Conservation (phyloP, 352 stramenopile genomes). For the Blastocystis sp. region DNA sequence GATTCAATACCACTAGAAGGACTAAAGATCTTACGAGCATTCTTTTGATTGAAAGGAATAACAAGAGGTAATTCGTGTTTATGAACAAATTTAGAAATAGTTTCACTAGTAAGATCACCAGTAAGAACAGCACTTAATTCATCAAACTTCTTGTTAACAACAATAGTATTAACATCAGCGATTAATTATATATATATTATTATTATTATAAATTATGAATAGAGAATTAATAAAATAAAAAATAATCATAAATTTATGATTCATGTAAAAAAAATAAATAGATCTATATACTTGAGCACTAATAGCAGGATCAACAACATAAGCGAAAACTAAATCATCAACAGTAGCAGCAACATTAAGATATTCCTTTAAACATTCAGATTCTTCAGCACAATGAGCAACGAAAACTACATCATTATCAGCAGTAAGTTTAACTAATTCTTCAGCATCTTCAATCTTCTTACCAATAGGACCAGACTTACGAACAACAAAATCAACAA, state of each 20-base stretch:
- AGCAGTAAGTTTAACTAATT: conserved; percentile 57
- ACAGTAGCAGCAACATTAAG: conserved; percentile 55
- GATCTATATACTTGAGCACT: too few relatives aligned
- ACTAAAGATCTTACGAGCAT: conserved; percentile 67
- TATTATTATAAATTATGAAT: too few relatives aligned
- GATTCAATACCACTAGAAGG: conserved; percentile 53
- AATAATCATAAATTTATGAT: too few relatives aligned
- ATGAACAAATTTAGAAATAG: conserved; percentile 52
- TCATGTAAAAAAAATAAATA: too few relatives aligned
- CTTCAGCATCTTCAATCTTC: conserved; percentile 53
- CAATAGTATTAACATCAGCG: conserved; percentile 52
- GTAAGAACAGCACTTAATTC: too few relatives aligned
- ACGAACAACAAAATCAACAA: conserved; percentile 49
- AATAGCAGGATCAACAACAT: conserved; percentile 52
- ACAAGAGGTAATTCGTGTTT: conserved; percentile 63
- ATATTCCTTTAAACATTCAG: conserved; percentile 53
- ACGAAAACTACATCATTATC: conserved; percentile 61
- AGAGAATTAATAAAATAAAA: too few relatives aligned
- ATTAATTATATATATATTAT: too few relatives aligned
- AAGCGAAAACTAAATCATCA: conserved; percentile 55
- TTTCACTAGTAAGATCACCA: too few relatives aligned
- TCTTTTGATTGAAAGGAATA: conserved; percentile 64
- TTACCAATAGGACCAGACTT: conserved; percentile 65
- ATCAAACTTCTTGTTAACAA: conserved; percentile 65
- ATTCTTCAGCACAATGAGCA: conserved; percentile 41